phyloP scores from a whole-genome alignment of 2,329 filamentous ascomycete genomes.

The Trichoderma arundinaceum region DNA sequence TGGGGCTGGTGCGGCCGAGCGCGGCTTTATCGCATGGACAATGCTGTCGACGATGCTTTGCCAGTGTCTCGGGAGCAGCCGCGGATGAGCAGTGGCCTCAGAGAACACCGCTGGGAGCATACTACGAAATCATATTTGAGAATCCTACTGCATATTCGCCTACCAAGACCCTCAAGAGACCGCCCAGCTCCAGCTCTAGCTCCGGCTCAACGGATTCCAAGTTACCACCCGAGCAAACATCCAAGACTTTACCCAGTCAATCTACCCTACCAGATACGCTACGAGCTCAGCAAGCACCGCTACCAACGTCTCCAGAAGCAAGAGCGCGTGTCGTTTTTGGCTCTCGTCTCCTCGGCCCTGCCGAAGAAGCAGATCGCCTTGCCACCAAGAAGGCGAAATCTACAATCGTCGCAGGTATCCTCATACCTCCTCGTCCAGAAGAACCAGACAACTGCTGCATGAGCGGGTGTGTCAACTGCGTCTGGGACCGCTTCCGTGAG shows the following conservation, averaged over 20 bases:
- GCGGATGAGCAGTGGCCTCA: conserved; percentile 44
- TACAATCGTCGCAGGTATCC: conserved; percentile 74
- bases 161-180: conserved; percentile 51
- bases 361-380: conserved; percentile 67
- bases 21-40: conserved; percentile 30
- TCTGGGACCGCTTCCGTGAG: conserved; percentile 90
- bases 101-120: conserved; percentile 58
- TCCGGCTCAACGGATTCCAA: conserved; percentile 47
- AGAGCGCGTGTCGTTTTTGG: conserved; percentile 78
- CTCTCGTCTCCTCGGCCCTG: conserved; percentile 74
- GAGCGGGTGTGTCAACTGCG: conserved; percentile 97
- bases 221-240: conserved; percentile 9
- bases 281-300: conserved; percentile 30
- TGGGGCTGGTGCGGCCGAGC: conserved; percentile 40
- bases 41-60: conserved; percentile 38
- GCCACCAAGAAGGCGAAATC: conserved; percentile 63
- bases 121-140: conserved; percentile 64
- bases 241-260: conserved; percentile 28
- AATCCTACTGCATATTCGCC: conserved; percentile 50
- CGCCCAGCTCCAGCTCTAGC: conserved; percentile 50
- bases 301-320: conserved; percentile 54
- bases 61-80: conserved; percentile 36
- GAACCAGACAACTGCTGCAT: conserved; percentile 99
- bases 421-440: conserved; percentile 80
- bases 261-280: conserved; percentile 23